Percentiles rank a stretch among this genome's conserved stretches.
Conservation (phyloP, 2,329 filamentous ascomycete species). For the Exserohilum turcica region DNA sequence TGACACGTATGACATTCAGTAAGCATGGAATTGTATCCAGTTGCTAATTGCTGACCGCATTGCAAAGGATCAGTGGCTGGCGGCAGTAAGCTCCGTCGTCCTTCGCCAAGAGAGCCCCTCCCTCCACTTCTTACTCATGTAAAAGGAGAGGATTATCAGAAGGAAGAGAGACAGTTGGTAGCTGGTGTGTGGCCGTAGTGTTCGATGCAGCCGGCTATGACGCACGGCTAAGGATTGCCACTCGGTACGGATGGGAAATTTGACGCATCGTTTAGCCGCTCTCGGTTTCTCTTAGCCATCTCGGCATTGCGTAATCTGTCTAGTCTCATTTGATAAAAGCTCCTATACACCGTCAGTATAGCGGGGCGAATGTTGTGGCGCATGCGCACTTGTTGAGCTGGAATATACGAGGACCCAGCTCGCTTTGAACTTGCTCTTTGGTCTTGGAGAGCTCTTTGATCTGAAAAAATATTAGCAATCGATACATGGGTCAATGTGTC, state of each 20-base stretch:
- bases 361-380: not conserved
- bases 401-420: conserved; percentile 80
- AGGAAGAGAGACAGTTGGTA: not conserved
- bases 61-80: conserved; percentile 28
- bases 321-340: conserved; percentile 84
- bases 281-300: conserved; percentile 77
- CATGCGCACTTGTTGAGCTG: conserved; percentile 72
- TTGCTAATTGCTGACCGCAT: conserved; percentile 46
- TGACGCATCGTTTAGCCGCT: conserved; percentile 76
- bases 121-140: conserved; percentile 17
- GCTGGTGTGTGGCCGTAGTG: not conserved
- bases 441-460: conserved; percentile 57
- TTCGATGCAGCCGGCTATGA: not conserved
- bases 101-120: conserved; percentile 19
- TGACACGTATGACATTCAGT: conserved; percentile 29
- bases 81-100: conserved; percentile 25
- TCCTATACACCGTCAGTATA: conserved; percentile 54
- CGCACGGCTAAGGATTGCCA: conserved; percentile 46
- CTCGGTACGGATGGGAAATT: conserved; percentile 87
- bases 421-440: conserved; percentile 51
- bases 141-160: conserved; percentile 1
- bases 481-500: not conserved
- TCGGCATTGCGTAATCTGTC: conserved; percentile 80
- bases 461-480: conserved; percentile 29
- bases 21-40: conserved; percentile 26